These are phyloP conservation scores for Casuarina glauca DNA, from an alignment of 306 rosid species.

Conservation along the genomic window DNA sequence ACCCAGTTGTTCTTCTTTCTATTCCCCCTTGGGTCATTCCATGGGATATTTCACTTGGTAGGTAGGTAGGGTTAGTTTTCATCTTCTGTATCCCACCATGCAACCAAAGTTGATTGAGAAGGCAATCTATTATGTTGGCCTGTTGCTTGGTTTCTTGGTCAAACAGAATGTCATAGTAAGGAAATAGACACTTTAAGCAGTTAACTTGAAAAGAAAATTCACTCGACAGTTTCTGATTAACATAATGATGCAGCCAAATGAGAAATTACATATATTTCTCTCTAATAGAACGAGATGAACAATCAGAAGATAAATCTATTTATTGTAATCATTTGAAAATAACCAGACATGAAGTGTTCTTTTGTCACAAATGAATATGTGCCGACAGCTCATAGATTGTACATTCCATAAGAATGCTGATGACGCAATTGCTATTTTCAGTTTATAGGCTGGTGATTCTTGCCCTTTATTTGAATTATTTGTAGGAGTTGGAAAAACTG, in stretches of 20 bases:
- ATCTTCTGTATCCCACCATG: not conserved
- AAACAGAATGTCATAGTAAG: not conserved
- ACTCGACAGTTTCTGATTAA: not conserved
- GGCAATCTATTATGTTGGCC: not conserved
- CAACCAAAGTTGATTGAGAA: not conserved
- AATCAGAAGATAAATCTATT: not conserved
- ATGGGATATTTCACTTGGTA: not conserved
- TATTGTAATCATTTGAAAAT: not conserved
- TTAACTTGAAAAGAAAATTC: not conserved
- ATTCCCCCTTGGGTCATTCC: not conserved
- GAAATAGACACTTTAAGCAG: not conserved
- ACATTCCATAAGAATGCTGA: not conserved
- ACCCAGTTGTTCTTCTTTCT: not conserved
- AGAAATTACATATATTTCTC: not conserved
- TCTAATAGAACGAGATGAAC: not conserved
- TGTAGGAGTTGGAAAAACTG: conserved; percentile 75
- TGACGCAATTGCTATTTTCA: not conserved
- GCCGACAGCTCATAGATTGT: not conserved
- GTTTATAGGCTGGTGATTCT: not conserved
- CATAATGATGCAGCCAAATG: not conserved
- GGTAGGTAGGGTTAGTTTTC: not conserved
- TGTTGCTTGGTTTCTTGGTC: not conserved
- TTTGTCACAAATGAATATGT: not conserved
- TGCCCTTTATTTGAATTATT: not conserved
- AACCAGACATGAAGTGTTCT: not conserved